phyloP scores from a whole-genome alignment of 495 filamentous ascomycete species.

The Neurospora intermedia region DNA sequence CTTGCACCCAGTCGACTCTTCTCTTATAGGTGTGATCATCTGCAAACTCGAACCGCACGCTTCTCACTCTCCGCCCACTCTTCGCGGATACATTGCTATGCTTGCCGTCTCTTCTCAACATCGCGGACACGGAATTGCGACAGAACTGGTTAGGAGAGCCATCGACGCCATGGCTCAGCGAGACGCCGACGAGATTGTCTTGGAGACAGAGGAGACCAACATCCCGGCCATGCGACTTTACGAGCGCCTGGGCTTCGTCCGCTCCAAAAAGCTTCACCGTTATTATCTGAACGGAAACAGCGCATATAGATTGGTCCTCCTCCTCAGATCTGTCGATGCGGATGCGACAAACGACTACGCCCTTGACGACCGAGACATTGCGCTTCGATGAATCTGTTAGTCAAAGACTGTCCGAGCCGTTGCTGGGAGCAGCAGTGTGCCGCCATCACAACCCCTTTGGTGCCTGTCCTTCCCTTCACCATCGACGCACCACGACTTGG shows the following conservation, averaged over 20 bases:
- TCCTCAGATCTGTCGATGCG: slow-evolving; percentile 49
- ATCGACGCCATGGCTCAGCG: slow-evolving; percentile 83
- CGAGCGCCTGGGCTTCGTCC: slow-evolving; percentile 82
- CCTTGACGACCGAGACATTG: slow-evolving; percentile 13
- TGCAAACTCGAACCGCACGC: slow-evolving; percentile 88
- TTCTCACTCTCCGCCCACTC: slow-evolving; percentile 54
- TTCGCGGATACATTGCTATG: slow-evolving; percentile 98
- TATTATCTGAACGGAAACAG: slow-evolving; percentile 98
- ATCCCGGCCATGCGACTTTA: slow-evolving; percentile 86
- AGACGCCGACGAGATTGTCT: slow-evolving; percentile 85
- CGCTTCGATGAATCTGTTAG: neutral
- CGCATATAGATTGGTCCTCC: slow-evolving; percentile 78
- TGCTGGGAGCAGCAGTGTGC: neutral
- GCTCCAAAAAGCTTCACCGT: slow-evolving; percentile 85
- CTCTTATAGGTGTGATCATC: slow-evolving; percentile 78
- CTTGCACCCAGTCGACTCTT: slow-evolving; percentile 44
- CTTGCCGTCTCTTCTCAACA: slow-evolving; percentile 71
- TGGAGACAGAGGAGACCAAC: slow-evolving; percentile 96
- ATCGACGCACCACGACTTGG: neutral
- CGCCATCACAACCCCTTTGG: neutral
- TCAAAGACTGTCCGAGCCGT: neutral
- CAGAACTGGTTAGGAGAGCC: slow-evolving; percentile 74
- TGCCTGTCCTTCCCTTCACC: neutral
- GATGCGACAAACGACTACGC: slow-evolving; percentile 16
- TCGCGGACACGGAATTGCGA: slow-evolving; percentile 83